These are phyloP conservation scores for Verbena officinalis DNA, from an alignment of 257 asterid species.

Conservation along the genomic window DNA sequence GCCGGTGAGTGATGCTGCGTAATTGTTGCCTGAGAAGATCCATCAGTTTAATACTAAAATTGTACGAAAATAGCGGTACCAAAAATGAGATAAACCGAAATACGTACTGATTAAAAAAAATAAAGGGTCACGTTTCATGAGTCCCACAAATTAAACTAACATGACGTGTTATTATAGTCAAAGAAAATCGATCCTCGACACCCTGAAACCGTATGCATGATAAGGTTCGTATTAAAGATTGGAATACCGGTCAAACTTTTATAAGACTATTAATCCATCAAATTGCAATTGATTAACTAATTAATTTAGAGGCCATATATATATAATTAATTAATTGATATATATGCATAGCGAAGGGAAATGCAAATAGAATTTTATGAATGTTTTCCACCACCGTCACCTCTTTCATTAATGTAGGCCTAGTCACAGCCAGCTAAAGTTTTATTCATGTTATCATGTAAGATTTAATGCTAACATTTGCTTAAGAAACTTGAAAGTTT, in stretches of 20 bases:
- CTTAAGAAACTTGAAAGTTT: too few species aligned
- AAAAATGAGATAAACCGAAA: too few species aligned
- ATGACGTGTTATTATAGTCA: neutral
- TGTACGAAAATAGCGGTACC: too few species aligned
- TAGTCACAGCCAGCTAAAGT: slow-evolving; percentile 42
- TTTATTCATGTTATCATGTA: slow-evolving; percentile 4
- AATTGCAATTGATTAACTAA: slow-evolving; percentile 17
- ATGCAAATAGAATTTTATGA: neutral
- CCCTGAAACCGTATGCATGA: slow-evolving; percentile 32
- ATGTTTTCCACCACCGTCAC: slow-evolving; percentile 33
- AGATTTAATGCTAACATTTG: neutral
- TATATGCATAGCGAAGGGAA: neutral
- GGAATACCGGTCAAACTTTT: slow-evolving; percentile 39
- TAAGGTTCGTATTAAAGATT: slow-evolving; percentile 30
- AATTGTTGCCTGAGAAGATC: too few species aligned
- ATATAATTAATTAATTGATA: neutral
- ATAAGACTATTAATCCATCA: neutral
- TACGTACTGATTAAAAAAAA: neutral
- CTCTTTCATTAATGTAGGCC: slow-evolving; percentile 4
- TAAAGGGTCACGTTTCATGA: neutral
- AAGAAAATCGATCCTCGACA: slow-evolving; percentile 29
- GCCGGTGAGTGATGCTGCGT: too few species aligned
- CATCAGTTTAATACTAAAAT: too few species aligned
- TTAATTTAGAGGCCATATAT: neutral
- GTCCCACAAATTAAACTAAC: neutral